Conservation (phyloP, 441 rosid genomes). For the Syzygium syzygioides region DNA sequence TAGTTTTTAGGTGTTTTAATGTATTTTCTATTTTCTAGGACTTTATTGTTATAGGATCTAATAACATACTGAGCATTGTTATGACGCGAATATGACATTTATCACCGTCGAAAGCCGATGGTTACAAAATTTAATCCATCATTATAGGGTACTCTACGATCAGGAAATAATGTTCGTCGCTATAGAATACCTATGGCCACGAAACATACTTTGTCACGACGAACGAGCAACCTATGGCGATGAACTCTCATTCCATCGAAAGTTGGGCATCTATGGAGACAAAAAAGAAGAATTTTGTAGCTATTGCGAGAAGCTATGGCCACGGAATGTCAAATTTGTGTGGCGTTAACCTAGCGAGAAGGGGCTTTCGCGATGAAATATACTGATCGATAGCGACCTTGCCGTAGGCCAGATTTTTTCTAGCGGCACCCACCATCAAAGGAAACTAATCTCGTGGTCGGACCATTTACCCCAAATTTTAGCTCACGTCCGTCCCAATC, state of each 20-base stretch:
- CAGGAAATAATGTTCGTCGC: background rate
- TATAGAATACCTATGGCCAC: background rate
- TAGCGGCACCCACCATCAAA: background rate
- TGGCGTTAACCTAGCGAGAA: background rate
- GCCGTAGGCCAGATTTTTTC: background rate
- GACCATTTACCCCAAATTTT: background rate
- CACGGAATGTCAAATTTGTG: background rate
- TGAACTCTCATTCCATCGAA: background rate
- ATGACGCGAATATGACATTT: no score
- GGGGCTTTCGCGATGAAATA: background rate
- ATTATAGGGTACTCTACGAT: background rate
- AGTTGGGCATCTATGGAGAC: background rate
- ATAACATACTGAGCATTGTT: no score
- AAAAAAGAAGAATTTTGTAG: background rate
- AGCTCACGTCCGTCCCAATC: background rate
- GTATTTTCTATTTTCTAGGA: no score
- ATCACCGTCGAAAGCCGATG: no score
- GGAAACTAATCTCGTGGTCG: background rate
- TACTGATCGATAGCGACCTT: background rate
- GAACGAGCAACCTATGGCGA: background rate
- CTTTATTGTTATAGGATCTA: no score
- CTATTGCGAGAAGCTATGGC: background rate
- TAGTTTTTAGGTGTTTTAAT: no score
- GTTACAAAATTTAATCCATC: background rate
- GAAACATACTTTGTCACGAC: background rate